These are phyloP conservation scores for Apiosordaria backusii DNA, from an alignment of 495 filamentous ascomycete genomes.

Conservation along the genomic window DNA sequence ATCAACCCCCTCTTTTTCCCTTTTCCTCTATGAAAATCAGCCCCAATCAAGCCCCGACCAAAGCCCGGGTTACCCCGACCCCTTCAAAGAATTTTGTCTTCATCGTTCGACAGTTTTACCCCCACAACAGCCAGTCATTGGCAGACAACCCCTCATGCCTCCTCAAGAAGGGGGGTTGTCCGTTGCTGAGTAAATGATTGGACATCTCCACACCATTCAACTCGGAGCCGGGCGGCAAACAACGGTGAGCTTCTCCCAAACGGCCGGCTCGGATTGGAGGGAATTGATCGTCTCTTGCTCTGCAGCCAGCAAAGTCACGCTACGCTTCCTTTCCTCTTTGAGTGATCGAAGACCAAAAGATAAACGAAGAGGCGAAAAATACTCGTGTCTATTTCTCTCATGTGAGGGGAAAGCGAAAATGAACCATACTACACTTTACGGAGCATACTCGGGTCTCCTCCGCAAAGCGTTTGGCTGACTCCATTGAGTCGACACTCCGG, in stretches of 20 bases:
- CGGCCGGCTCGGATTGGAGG: constrained; percentile 23
- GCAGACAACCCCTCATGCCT: neutral
- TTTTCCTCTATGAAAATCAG: too few species aligned
- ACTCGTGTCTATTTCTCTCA: too few species aligned
- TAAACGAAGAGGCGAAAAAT: neutral
- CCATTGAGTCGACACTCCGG: neutral
- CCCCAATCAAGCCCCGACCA: too few species aligned
- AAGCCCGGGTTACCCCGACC: too few species aligned
- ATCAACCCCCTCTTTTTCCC: neutral
- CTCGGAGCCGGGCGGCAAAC: constrained; percentile 9
- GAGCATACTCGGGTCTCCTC: neutral
- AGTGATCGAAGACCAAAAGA: neutral
- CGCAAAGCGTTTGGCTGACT: neutral
- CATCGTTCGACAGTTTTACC: neutral
- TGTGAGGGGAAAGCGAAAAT: too few species aligned
- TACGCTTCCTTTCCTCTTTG: neutral
- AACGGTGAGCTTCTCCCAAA: neutral
- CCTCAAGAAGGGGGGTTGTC: constrained; percentile 1
- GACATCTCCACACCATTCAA: constrained; percentile 13
- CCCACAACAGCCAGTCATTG: neutral
- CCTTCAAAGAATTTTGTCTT: neutral
- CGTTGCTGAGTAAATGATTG: constrained; percentile 18
- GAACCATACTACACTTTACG: neutral
- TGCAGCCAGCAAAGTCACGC: neutral
- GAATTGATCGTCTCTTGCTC: neutral